Percentiles rank a stretch among this genome's conserved stretches.
Evolutionary conservation across 257 asterid species (phyloP).

Genomic region (Nicotiana sylvestris): DNA sequence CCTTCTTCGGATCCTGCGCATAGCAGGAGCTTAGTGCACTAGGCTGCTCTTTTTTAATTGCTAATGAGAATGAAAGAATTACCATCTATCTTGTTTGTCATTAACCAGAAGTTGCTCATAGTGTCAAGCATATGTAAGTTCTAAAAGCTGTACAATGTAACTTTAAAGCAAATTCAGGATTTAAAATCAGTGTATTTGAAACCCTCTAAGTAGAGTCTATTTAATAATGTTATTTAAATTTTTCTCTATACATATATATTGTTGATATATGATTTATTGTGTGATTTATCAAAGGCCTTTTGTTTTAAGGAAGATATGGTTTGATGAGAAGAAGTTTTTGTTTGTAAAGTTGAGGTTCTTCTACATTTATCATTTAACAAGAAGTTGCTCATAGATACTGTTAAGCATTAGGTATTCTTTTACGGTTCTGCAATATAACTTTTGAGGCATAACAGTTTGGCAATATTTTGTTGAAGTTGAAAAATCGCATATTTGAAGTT

Average conservation of each 20-base stretch:
- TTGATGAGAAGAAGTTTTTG: too few species aligned
- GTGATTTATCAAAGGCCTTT: background rate
- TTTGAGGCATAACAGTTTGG: background rate
- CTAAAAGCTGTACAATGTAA: background rate
- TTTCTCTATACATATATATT: background rate
- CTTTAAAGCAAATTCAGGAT: background rate
- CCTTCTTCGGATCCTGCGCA: too few species aligned
- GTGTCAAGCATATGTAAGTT: background rate
- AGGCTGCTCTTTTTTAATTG: too few species aligned
- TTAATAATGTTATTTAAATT: too few species aligned
- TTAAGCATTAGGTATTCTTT: background rate
- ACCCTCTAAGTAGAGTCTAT: too few species aligned
- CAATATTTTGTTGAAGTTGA: background rate
- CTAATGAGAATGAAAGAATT: too few species aligned
- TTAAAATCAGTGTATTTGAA: background rate
- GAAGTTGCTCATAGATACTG: background rate
- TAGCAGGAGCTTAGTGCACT: too few species aligned
- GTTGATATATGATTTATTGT: background rate
- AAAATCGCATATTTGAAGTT: background rate
- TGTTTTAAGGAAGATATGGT: background rate
- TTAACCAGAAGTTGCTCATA: background rate
- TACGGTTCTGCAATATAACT: background rate
- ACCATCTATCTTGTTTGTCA: background rate
- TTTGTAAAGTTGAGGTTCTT: too few species aligned
- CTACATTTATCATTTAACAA: too few species aligned